Percentiles rank a stretch among this genome's conserved stretches.
These are phyloP conservation scores for Lipomyces anomalus DNA, from an alignment of 805 yeast genomes.

Conservation along the genomic window DNA sequence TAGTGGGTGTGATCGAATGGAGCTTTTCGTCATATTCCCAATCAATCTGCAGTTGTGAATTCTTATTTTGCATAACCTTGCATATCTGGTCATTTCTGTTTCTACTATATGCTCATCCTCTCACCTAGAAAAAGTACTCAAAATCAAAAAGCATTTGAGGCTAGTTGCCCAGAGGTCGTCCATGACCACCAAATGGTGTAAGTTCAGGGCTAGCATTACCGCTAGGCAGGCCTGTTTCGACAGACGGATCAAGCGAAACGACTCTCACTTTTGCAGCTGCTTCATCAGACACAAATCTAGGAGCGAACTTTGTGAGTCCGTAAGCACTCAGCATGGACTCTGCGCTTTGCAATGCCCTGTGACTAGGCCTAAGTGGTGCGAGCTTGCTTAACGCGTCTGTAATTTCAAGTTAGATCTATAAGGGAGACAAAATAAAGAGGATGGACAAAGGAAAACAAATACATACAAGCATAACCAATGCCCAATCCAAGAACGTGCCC, in stretches of 20 bases:
- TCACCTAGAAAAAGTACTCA: no score
- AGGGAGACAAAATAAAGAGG: no score
- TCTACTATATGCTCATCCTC: no score
- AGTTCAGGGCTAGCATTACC: conserved; percentile 19
- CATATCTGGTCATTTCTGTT: no score
- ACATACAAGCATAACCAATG: conserved; percentile 15
- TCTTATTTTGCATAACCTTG: no score
- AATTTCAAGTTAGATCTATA: not conserved
- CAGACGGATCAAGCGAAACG: conserved; percentile 15
- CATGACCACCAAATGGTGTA: conserved; percentile 17
- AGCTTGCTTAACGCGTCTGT: conserved; percentile 19
- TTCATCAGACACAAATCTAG: conserved; percentile 21
- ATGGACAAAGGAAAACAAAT: not conserved
- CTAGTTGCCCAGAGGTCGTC: conserved; percentile 13
- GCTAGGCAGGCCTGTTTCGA: conserved; percentile 23
- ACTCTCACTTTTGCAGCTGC: conserved; percentile 21
- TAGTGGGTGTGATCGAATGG: no score
- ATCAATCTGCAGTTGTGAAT: no score
- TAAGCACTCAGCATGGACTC: conserved; percentile 7
- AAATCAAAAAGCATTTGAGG: no score
- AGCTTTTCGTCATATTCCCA: no score
- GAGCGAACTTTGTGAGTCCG: conserved; percentile 10
- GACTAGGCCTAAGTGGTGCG: conserved; percentile 11
- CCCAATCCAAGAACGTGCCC: conserved; percentile 18
- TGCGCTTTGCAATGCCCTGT: conserved; percentile 6